Base-by-base conservation (phyloP, 768 basidiomycete genomes). In the Xerocomus spinulosus region DNA sequence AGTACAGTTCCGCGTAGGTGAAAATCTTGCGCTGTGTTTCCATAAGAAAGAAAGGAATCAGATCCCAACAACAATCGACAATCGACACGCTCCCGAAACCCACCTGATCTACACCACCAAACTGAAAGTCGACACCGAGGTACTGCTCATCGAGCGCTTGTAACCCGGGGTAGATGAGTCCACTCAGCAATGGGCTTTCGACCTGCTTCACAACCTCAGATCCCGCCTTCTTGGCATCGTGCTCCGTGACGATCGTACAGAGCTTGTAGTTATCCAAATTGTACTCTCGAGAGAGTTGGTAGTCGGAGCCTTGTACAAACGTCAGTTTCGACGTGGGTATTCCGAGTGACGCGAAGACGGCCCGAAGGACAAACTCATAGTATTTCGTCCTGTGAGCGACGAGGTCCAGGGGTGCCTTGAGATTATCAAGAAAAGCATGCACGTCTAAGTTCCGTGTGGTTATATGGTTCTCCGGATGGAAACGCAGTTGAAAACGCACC, bases 151-250 rank as follows among this genome's bases (percentile, higher is more conserved):
- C 96, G 23, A 99, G 80, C 9, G 96, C 94, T 58, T 99, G 96
- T 34, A 99, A 68, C 32, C 94, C 93, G 1, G 96, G 96, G 77
- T 99, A 98, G 47, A 99, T 78, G 52, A 98, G 68, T 2, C 93
- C 93, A 53, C 91, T 92, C 45, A 99, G 73, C 42, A 94, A 72
- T 1, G 93, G 89, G 60, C 86, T 92, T 52, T 92, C 89, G 5
- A 94, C 89, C 68, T 97, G 95, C 68, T 98, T 98, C 57, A 99
- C 96, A 47, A 98, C 96, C 66, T 98, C 96, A 2, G 96, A 94
- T 5, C 96, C 96, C 0, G 96, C 96, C 68, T 96, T 96, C 67
- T 95, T 95, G 21, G 95, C 92, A 56, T 98, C 96, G 67, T 95
- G 93, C 57, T 97, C 92, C 2, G 91, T 82, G 17, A 95, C 92